A percentile compares a stretch with the other conserved stretches of the same genome.
Conservation (phyloP, 179 eudicot species). For the Silene coronaria region DNA sequence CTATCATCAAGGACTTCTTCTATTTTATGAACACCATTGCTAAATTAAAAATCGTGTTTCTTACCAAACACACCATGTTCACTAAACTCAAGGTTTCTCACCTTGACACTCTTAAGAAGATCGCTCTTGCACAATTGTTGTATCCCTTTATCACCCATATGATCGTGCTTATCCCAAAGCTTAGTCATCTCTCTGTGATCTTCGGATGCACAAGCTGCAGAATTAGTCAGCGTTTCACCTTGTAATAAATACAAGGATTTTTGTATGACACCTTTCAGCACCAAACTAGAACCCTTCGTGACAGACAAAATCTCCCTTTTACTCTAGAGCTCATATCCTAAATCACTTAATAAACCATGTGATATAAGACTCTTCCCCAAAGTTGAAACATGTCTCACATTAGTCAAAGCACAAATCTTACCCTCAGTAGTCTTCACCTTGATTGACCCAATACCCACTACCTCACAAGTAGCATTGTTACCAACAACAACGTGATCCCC, state of each 20-base stretch:
- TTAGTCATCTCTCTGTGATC: not conserved
- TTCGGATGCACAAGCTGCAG: not conserved
- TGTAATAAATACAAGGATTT: not conserved
- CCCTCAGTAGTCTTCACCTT: not conserved
- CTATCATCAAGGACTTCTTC: too few relatives aligned
- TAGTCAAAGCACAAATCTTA: not conserved
- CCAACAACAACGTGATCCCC: not conserved
- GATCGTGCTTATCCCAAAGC: not conserved
- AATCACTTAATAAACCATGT: not conserved
- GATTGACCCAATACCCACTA: not conserved
- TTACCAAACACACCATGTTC: not conserved
- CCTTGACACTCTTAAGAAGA: not conserved
- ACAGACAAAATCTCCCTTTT: not conserved
- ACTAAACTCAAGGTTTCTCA: not conserved
- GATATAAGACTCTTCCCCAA: not conserved
- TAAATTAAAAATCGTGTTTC: not conserved
- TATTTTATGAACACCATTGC: not conserved
- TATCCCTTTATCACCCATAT: not conserved
- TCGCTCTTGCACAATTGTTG: not conserved
- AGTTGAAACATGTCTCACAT: not conserved
- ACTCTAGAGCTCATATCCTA: not conserved
- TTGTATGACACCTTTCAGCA: not conserved
- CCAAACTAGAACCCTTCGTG: not conserved
- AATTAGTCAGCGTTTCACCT: not conserved
- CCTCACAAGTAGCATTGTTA: slow-evolving; percentile 2